Conservation (phyloP, 352 stramenopile species). For the Phytophthora rubi region DNA sequence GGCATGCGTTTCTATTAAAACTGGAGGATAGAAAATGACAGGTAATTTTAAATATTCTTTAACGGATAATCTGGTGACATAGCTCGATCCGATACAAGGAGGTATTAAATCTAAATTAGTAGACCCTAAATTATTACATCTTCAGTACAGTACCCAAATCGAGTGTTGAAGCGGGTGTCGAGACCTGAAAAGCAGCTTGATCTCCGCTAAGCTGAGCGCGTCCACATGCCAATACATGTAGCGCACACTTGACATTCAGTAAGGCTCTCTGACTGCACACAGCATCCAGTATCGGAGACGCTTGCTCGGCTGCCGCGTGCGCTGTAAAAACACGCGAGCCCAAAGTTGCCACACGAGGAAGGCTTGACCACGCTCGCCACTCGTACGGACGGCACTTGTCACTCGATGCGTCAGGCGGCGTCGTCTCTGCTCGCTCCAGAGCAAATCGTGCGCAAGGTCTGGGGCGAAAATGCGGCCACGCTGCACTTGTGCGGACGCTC, state of each 20-base stretch:
- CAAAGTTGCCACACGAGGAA: conserved; percentile 2
- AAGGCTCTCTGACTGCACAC: background rate
- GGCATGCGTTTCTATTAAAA: conserved; percentile 15
- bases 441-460: conserved; percentile 33
- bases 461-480: conserved; percentile 10
- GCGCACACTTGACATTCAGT: no score
- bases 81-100: background rate
- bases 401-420: conserved; percentile 1
- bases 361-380: background rate
- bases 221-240: background rate
- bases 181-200: no score
- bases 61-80: background rate
- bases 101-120: background rate
- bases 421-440: conserved; percentile 28
- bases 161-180: background rate
- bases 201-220: no score
- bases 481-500: conserved; percentile 8
- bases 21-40: background rate
- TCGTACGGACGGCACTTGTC: conserved; percentile 17
- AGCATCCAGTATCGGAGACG: background rate
- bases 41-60: background rate
- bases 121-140: background rate
- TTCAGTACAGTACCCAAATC: no score
- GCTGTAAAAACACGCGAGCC: conserved; percentile 24
- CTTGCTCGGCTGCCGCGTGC: conserved; percentile 19